Evolutionary conservation across 148 eudicot species (phyloP), one percentile per base, ranked within the genome.

Genomic region (Drosera capensis): DNA sequence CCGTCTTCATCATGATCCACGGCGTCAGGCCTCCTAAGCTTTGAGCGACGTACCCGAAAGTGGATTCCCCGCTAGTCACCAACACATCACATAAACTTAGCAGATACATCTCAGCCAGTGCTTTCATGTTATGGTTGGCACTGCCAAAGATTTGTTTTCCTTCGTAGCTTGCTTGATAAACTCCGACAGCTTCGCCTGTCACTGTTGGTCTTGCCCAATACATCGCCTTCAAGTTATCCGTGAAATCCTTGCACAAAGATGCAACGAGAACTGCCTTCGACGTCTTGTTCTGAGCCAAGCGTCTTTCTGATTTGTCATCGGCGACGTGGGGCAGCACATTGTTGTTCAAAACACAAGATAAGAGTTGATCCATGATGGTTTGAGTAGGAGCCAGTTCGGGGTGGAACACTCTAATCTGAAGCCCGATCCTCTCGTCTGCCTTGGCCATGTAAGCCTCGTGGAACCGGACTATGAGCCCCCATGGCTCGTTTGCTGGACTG

Each of bases 131-230:
- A 37, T 86, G 96, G 49, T 43, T 61, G 9, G 51, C 56, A 35
- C 79, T 74, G 24, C 55, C 68, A 0, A 64, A 78, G 54, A 71
- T 80, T 46, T 86, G 87, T 14, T 54, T 25, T 54, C 40, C 75
- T 53, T 86, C 96, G 2, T 78, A 71, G 53, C 96, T 86, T 14
- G 93, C 77, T 28, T 86, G 96, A 48, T 59, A 69, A 25, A 86
- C 78, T 25, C 63, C 54, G 1, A 86, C 30, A 28, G 65, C 41
- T 5, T 86, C 95, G 11, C 83, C 86, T 0, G 70, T 71, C 8
- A 34, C 12, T 1, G 83, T 78, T 7, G 80, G 78, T 48, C 47
- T 14, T 43, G 70, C 70, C 84, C 83, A 75, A 34, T 78, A 86
- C 72, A 56, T 28, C 23, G 21, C 48, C 48, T 25, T 53, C 38